Evolutionary conservation across 169 alveolate species (phyloP).

Genomic region (Perkinsus olseni): DNA sequence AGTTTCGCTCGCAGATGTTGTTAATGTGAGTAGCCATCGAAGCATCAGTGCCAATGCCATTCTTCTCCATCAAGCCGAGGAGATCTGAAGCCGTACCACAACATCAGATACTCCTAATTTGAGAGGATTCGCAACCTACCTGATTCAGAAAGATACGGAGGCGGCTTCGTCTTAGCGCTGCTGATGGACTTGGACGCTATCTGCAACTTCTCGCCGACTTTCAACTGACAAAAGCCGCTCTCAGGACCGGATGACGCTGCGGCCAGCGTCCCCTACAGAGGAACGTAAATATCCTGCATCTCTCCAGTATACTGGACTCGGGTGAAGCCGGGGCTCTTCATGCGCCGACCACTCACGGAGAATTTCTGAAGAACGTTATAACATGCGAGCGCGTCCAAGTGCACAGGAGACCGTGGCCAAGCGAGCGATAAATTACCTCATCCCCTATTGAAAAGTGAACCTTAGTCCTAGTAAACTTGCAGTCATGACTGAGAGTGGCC

Average conservation of each 20-base stretch:
- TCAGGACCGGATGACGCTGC: conserved; percentile 43
- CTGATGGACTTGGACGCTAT: conserved; percentile 24
- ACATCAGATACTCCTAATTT: too few species aligned
- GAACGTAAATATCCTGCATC: conserved; percentile 40
- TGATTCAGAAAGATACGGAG: conserved; percentile 89
- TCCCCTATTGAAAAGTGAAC: conserved; percentile 51
- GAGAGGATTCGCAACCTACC: neutral
- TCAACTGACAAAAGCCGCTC: neutral
- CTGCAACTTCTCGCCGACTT: neutral
- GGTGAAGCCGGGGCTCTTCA: conserved; percentile 69
- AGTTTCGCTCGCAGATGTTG: conserved; percentile 92
- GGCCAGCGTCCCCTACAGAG: conserved; percentile 38
- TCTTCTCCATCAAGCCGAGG: conserved; percentile 85
- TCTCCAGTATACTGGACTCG: conserved; percentile 29
- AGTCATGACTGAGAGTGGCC: conserved; percentile 70
- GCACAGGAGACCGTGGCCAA: too few species aligned
- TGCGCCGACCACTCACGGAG: conserved; percentile 49
- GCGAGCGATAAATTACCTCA: too few species aligned
- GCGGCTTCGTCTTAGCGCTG: conserved; percentile 74
- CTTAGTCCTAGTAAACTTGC: conserved; percentile 53
- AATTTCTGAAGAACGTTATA: too few species aligned
- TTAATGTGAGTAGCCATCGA: conserved; percentile 96
- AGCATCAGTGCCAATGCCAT: conserved; percentile 98
- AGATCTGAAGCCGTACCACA: conserved; percentile 47
- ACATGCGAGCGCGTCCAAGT: too few species aligned